Percentiles rank a stretch among this genome's conserved stretches.
Conservation (phyloP, 306 rosid species). For the Quercus gilva region DNA sequence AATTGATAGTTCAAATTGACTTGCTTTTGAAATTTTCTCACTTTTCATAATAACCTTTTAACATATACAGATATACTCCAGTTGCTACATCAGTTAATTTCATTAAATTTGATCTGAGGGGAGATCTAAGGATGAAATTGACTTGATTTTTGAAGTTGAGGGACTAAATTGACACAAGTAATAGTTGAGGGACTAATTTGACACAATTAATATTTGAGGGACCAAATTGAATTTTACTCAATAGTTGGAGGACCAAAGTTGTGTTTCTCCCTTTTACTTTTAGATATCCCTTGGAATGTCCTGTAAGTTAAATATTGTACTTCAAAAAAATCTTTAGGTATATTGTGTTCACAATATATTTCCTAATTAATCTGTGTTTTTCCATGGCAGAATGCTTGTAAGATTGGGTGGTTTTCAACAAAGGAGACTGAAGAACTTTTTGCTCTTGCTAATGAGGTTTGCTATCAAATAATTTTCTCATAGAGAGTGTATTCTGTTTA, state of each 20-base stretch:
- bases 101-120: too few species aligned
- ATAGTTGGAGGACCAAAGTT: neutral
- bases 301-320: neutral
- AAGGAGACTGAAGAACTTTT: slow-evolving; percentile 63
- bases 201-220: too few species aligned
- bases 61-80: too few species aligned
- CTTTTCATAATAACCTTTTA: too few species aligned
- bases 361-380: slow-evolving; percentile 19
- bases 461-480: neutral
- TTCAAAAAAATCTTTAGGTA: neutral
- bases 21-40: too few species aligned
- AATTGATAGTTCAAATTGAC: too few species aligned
- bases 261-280: neutral
- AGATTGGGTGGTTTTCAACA: slow-evolving; percentile 63
- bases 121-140: too few species aligned
- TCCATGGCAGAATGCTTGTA: slow-evolving; percentile 64
- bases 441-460: slow-evolving; percentile 63
- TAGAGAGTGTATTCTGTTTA: neutral
- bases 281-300: neutral
- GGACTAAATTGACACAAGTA: too few species aligned
- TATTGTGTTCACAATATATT: neutral
- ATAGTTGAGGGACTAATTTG: too few species aligned
- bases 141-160: too few species aligned
- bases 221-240: neutral
- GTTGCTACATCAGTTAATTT: too few species aligned